Percentiles rank a stretch among this genome's conserved stretches.
Conservation (phyloP, 73 alveolate species). For the Paramecium caudatum region DNA sequence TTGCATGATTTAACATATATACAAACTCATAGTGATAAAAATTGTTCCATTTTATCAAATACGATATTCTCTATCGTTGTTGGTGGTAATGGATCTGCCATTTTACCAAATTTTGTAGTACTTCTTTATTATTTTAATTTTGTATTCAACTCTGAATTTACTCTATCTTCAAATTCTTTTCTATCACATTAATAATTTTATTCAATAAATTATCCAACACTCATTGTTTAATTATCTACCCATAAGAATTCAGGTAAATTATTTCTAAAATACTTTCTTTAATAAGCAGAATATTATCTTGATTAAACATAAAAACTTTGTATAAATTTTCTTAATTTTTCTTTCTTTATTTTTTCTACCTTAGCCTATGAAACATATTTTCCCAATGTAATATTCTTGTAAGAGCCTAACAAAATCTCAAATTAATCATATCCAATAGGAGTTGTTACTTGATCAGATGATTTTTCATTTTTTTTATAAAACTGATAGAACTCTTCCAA, state of each 20-base stretch:
- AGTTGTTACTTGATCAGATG: not conserved
- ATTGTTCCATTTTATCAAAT: not conserved
- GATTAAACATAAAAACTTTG: constrained; percentile 41
- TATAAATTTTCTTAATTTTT: not conserved
- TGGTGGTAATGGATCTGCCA: constrained; percentile 1
- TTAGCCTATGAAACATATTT: constrained; percentile 10
- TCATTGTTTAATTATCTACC: not conserved
- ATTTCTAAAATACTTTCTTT: constrained; percentile 27
- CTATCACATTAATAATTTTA: constrained; percentile 1
- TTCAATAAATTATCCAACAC: not conserved
- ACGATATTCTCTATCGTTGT: not conserved
- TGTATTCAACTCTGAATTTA: not conserved
- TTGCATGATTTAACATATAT: not conserved
- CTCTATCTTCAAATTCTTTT: not conserved
- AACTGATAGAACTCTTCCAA: constrained; percentile 10
- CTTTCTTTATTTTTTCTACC: not conserved
- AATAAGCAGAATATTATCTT: constrained; percentile 15
- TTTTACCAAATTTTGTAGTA: not conserved
- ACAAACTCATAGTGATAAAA: not conserved
- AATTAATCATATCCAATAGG: constrained; percentile 42
- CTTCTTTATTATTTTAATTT: not conserved
- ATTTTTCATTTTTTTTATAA: not conserved
- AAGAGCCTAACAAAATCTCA: not conserved
- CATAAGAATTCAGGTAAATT: constrained; percentile 1
- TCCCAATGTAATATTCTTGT: not conserved